Evolutionary conservation across 2,329 filamentous ascomycete species (phyloP), one percentile per base, ranked within the genome.

Genomic region (Sporothrix protearum): DNA sequence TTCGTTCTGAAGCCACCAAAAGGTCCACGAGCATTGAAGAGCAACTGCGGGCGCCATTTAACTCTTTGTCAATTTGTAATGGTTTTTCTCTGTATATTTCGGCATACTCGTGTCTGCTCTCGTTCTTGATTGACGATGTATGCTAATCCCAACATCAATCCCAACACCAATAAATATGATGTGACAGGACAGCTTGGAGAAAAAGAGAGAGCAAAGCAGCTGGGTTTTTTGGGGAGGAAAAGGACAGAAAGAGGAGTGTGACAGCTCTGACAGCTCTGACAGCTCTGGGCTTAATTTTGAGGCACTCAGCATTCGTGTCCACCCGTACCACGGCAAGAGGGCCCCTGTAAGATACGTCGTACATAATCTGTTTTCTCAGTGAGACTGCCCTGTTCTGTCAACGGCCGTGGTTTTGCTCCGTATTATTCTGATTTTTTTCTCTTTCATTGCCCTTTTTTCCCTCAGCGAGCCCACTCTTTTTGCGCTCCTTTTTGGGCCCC

Each of bases 121-220:
- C 3, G 1, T 45, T 30, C 9, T 16, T 66, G 1, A 49, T 33
- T 49, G n/a, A 8, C 14, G 16, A 49, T 30, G 28, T 12, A 33
- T 33, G 42, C n/a, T n/a, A n/a, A n/a, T n/a, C n/a, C n/a, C n/a
- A n/a, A 22, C 9, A 61, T 19, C n/a, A n/a, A n/a, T n/a, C n/a
- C 9, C 6, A 16, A 64, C 30, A 22, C 47, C 61, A 47, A 64
- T 22, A 45, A 28, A 39, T 49, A 42, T 49, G 42, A 67, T 49
- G 63, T 67, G 42, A 67, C 63, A 16, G 63, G 25, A 45, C 3
- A 61, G 47, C 22, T 67, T 49, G 63, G 63, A 67, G 63, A n/a
- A 67, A 7, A 45, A 3, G 12, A 47, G n/a, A 39, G 6, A 64
- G 4, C 22, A 64, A 42, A 22, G 33, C 33, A 63, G 28, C 51